phyloP scores from a whole-genome alignment of 2,329 filamentous ascomycete species.

The Knoxdaviesia capensis region DNA sequence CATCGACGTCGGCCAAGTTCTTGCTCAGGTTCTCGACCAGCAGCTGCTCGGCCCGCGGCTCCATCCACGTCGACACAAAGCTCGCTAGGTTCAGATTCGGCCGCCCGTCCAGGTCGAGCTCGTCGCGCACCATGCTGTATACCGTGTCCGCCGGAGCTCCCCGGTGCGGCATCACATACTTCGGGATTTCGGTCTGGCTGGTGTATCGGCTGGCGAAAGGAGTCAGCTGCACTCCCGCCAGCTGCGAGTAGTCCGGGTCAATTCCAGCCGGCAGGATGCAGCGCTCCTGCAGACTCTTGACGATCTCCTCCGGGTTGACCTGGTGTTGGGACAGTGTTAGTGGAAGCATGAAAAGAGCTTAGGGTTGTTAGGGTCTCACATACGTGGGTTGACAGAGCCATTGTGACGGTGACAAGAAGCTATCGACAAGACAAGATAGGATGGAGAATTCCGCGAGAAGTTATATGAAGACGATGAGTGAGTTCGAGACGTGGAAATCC shows the following conservation, averaged over 20 bases:
- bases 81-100: slow-evolving; percentile 50
- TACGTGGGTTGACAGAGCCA: no score
- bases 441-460: no score
- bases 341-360: no score
- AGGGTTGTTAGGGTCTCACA: no score
- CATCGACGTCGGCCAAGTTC: slow-evolving; percentile 52
- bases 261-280: slow-evolving; percentile 14
- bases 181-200: slow-evolving; percentile 31
- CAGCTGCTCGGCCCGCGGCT: slow-evolving; percentile 40
- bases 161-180: slow-evolving; percentile 35
- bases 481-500: no score
- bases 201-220: slow-evolving; percentile 38
- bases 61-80: slow-evolving; percentile 56
- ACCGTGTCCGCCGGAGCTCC: slow-evolving; percentile 41
- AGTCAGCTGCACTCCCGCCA: slow-evolving; percentile 28
- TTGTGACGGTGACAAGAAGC: no score
- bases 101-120: slow-evolving; percentile 42
- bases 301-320: slow-evolving; percentile 34
- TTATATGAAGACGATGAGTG: no score
- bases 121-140: slow-evolving; percentile 43
- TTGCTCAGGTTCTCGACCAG: slow-evolving; percentile 50
- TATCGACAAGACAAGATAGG: no score
- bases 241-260: slow-evolving; percentile 12
- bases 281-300: slow-evolving; percentile 27
- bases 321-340: slow-evolving; percentile 7